Conservation (phyloP, 176 grass and related monocot genomes). For the Eleusine coracana region DNA sequence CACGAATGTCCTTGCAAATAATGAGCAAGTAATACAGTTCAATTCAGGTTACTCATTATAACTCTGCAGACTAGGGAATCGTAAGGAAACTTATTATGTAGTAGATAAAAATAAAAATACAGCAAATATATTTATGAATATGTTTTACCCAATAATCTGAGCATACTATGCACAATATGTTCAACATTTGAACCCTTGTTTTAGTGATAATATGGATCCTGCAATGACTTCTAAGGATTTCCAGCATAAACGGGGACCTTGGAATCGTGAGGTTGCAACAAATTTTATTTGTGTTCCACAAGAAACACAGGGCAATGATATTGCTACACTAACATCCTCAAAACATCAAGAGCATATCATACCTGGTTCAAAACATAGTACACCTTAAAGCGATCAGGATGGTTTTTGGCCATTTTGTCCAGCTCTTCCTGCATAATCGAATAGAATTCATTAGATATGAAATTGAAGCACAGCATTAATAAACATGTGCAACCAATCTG, state of each 20-base stretch:
- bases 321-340: neutral
- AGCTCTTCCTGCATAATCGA: constrained; percentile 80
- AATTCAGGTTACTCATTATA: neutral
- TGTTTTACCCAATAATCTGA: neutral
- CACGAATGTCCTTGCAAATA: neutral
- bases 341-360: neutral
- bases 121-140: neutral
- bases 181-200: neutral
- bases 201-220: neutral
- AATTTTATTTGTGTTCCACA: neutral
- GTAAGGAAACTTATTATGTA: neutral
- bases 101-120: constrained; percentile 13
- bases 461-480: neutral
- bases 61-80: neutral
- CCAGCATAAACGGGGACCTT: neutral
- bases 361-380: constrained; percentile 97
- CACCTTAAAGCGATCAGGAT: constrained; percentile 75
- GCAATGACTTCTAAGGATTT: neutral
- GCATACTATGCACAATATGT: neutral
- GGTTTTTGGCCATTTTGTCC: constrained; percentile 65
- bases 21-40: neutral
- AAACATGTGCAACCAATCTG: neutral
- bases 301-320: neutral
- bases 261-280: neutral
- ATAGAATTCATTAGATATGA: constrained; percentile 19